Evolutionary conservation across 108 stramenopile genomes (phyloP).

Genomic region (Epithemia pelagica): DNA sequence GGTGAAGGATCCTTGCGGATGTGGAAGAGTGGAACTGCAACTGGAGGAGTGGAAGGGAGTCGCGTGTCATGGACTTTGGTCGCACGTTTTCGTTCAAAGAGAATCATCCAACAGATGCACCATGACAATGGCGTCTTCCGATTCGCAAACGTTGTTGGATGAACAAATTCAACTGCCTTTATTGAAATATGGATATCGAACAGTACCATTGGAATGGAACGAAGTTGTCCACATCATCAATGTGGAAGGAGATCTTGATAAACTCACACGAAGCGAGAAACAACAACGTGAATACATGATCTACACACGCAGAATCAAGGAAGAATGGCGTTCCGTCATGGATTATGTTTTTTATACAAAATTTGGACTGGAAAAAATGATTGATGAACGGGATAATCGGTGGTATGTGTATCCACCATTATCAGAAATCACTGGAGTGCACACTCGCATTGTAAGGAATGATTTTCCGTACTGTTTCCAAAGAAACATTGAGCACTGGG

Average conservation of each 20-base stretch:
- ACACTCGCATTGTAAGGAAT: constrained; percentile 38
- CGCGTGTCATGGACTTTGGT: too few species aligned
- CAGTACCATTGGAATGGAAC: constrained; percentile 21
- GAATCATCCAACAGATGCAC: too few species aligned
- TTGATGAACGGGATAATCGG: background rate
- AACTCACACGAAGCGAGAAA: constrained; percentile 43
- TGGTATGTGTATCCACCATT: background rate
- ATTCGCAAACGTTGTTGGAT: too few species aligned
- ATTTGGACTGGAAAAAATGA: constrained; percentile 38
- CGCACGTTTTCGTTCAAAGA: too few species aligned
- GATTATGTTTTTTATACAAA: constrained; percentile 64
- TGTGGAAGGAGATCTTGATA: constrained; percentile 31
- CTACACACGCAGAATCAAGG: constrained; percentile 26
- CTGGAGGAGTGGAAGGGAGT: too few species aligned
- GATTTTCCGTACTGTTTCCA: constrained; percentile 70
- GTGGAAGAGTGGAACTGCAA: too few species aligned
- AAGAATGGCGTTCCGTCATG: constrained; percentile 47
- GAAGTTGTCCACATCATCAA: constrained; percentile 29
- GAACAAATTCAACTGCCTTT: constrained; percentile 16
- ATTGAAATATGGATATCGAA: constrained; percentile 33
- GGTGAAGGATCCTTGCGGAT: too few species aligned
- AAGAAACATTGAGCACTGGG: constrained; percentile 54
- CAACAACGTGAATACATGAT: constrained; percentile 42
- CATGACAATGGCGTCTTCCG: too few species aligned
- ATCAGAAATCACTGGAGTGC: background rate